Evolutionary conservation across 768 basidiomycete species (phyloP).

Genomic region (Saitozyma podzolica): DNA sequence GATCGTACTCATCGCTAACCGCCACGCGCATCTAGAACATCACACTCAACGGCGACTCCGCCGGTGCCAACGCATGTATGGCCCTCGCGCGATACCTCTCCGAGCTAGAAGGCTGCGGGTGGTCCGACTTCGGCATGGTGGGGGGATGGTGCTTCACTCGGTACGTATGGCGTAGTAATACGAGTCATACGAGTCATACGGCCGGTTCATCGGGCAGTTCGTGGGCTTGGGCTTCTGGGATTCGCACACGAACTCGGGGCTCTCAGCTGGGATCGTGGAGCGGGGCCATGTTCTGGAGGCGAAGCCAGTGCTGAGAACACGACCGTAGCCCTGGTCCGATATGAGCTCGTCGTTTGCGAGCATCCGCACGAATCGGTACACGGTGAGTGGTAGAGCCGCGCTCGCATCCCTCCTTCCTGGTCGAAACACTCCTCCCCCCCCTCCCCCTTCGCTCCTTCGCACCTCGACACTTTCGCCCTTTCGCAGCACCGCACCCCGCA

Average conservation of each 20-base stretch:
- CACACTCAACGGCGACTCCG: background rate
- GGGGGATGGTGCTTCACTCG: background rate
- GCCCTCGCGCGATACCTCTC: background rate
- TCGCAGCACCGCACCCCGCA: too few species aligned
- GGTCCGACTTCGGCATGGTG: background rate
- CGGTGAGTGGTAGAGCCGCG: background rate
- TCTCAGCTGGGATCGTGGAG: too few species aligned
- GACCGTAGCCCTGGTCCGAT: background rate
- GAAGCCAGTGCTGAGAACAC: background rate
- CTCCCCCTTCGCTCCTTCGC: too few species aligned
- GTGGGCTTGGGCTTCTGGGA: too few species aligned
- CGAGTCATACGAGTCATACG: too few species aligned
- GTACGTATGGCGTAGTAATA: background rate
- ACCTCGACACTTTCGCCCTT: too few species aligned
- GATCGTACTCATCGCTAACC: too few species aligned
- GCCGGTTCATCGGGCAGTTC: too few species aligned
- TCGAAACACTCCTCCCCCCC: too few species aligned
- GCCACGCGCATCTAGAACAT: background rate
- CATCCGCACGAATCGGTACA: background rate
- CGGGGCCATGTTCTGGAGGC: background rate
- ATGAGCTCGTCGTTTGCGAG: background rate
- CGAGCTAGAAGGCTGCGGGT: background rate
- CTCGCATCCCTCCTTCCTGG: too few species aligned
- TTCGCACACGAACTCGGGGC: too few species aligned
- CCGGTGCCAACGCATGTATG: background rate